These are phyloP conservation scores for Ogataea paraovalis DNA, from an alignment of 805 yeast genomes.

Conservation along the genomic window DNA sequence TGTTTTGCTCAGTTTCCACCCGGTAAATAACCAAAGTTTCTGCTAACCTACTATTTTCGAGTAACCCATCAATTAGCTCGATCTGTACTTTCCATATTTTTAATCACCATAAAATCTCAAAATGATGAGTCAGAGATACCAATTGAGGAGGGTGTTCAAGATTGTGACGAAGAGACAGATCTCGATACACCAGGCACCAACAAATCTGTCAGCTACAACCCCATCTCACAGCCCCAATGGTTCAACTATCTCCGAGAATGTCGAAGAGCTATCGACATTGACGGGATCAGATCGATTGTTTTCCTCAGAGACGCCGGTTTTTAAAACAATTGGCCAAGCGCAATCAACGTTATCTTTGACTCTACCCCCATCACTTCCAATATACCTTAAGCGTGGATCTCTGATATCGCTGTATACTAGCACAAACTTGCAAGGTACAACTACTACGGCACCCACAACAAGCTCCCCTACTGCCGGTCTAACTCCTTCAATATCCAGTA, in stretches of 20 bases:
- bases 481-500: conserved; percentile 27
- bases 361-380: conserved; percentile 58
- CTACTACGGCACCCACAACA: neutral
- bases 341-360: conserved; percentile 46
- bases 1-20: no score
- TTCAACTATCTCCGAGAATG: conserved; percentile 9
- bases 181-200: conserved; percentile 17
- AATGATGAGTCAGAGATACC: neutral
- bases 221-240: neutral
- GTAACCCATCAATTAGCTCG: no score
- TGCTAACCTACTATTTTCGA: no score
- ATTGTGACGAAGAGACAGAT: conserved; percentile 5
- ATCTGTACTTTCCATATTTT: no score
- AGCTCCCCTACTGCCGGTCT: neutral
- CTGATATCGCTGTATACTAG: conserved; percentile 42
- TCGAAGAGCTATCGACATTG: conserved; percentile 8
- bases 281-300: neutral
- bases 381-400: conserved; percentile 45
- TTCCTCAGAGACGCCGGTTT: conserved; percentile 23
- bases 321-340: conserved; percentile 45
- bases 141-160: neutral
- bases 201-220: conserved; percentile 2
- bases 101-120: no score
- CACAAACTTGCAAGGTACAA: conserved; percentile 1
- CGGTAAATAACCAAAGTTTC: no score